Evolutionary conservation across 768 basidiomycete genomes (phyloP), one percentile per base, ranked within the genome.

Genomic region (Auricularia cornea): DNA sequence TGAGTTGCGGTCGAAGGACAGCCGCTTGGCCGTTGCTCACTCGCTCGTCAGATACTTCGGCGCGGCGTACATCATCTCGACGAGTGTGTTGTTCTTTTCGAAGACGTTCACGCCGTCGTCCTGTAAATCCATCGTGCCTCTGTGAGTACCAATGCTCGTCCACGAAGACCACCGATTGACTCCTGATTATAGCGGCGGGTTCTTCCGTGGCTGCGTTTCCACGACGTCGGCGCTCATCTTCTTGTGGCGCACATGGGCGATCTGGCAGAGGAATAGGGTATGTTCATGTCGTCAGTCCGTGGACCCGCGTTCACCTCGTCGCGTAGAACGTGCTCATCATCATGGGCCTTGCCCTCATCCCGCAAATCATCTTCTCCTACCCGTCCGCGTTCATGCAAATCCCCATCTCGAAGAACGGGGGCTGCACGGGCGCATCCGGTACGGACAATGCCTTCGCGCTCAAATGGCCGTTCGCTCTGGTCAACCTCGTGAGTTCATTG

Each of bases 391-490:
- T 57, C 30, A 57, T 57, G 54, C 54, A 57, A 4, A 31, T 57
- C 26, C 54, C 54, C 29, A 26, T 57, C 28, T 16, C 26, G 10
- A 29, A 57, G 23, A 57, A 57, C 11, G 54, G 54, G 8, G 54
- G 54, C 16, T 57, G 54, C 30, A 57, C 54, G 6, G 54, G 54
- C 30, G 54, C 54, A 10, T 57, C 54, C 10, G 54, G 54, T 26
- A 57, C 26, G 12, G 30, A 30, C 12, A 57, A 20, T 20, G 28
- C 30, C 16, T 57, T 57, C 26, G 54, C 54, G 26, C 54, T 57
- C 54, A 57, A 57, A 26, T 57, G 54, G 54, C 54, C 54, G 6
- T 57, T 57, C 54, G 54, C 54, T 10, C 54, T 57, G 30, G 54
- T 57, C 30, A 57, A 57, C 28, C 14, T 57, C 26, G 54, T 57